Base-by-base conservation (phyloP, 2,329 filamentous ascomycete genomes). In the Ceratocystis lukuohia region DNA sequence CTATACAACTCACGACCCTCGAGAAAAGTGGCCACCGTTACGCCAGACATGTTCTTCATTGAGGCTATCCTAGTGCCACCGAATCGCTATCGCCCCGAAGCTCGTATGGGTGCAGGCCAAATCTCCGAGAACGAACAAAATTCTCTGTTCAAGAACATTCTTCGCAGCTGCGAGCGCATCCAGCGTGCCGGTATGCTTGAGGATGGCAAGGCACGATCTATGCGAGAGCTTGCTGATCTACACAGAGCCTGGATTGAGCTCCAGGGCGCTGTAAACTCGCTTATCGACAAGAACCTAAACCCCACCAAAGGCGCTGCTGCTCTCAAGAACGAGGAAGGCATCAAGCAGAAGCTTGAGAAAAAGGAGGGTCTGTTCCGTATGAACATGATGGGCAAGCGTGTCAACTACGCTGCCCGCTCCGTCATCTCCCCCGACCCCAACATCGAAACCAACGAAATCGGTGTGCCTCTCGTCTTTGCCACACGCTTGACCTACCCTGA, bases 321-420 rank as follows among this genome's bases (percentile, higher is more conserved):
- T 15, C 87, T 88, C 72, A 82, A 86, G 66, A 88, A 90, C 65
- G 89, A 95, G 69, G 92, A 96, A 69, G 94, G 95, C 71, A 96
- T 99, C 77, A 99, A 99, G 77, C 94, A 99, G 74, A 88, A 92
- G 73, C 82, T 99, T 33, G 94, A 99, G 77, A 99, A 99, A 81
- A 99, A 99, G 77, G 95, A 99, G 74, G 94, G 94, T 70, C 81
- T 99, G 37, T 99, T 99, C 80, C 84, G 94, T 72, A 97, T 96
- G 80, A 96, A 99, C 77, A 97, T 99, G 94, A 99, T 99, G 94
- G 94, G 94, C 69, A 99, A 99, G 80, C 91, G 94, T 80, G 94
- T 99, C 77, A 97, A 99, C 76, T 97, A 94, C 74, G 94, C 94
- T 62, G 94, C 94, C 46, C 88, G 94, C 75, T 96, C 89, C 82